Conservation (phyloP, 1,284 basidiomycete genomes). For the Cutaneotrichosporon cavernicola region DNA sequence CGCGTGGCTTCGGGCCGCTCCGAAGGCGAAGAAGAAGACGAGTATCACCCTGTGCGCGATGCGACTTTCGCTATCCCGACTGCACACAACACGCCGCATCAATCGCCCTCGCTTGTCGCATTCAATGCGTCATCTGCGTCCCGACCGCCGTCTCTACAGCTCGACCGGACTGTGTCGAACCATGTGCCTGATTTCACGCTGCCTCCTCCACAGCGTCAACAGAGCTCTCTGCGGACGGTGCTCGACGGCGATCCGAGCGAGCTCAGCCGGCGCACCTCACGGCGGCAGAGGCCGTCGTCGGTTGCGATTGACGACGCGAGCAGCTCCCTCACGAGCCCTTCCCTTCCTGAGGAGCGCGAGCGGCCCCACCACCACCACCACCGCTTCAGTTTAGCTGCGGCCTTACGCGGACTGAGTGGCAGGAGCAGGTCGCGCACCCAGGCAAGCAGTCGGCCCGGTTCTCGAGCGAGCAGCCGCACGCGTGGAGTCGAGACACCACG, state of each 20-base stretch:
- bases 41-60: conserved; percentile 23
- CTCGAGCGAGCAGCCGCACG: conserved; percentile 19
- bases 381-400: conserved; percentile 51
- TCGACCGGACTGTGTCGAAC: conserved; percentile 2
- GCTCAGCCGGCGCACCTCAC: background rate
- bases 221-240: background rate
- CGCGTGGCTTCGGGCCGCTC: conserved; percentile 13
- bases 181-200: conserved; percentile 2
- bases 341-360: conserved; percentile 29
- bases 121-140: background rate
- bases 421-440: conserved; percentile 29
- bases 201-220: background rate
- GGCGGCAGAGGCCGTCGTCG: background rate
- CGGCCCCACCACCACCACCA: conserved; percentile 24
- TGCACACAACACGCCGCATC: conserved; percentile 8
- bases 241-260: background rate
- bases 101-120: background rate
- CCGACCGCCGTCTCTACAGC: conserved; percentile 23
- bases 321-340: background rate
- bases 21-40: conserved; percentile 1
- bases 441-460: conserved; percentile 17
- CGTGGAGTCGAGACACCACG: conserved; percentile 16
- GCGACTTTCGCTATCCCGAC: conserved; percentile 12
- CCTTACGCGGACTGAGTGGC: conserved; percentile 48
- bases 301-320: background rate